Base-by-base conservation (phyloP, 2,329 filamentous ascomycete genomes). In the Aureobasidium mangrovei region DNA sequence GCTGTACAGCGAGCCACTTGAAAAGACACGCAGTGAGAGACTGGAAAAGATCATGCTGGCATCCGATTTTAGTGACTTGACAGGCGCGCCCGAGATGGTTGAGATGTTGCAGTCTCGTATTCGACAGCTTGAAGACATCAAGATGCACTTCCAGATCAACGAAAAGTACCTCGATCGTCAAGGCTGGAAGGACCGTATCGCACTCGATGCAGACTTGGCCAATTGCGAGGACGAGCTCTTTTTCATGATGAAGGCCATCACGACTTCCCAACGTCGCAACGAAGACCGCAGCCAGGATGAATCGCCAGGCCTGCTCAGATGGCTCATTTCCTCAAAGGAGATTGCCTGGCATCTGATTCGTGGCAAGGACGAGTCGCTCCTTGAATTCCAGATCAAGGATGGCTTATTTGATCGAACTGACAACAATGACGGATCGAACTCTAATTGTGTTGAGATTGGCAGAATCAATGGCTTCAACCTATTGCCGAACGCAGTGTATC, bases 201-300 rank as follows among this genome's bases (percentile, higher is more conserved):
- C 84, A n/a, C 78, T 99, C 41, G 93, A 98, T 66, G 85, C 87
- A 49, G 93, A 98, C 66, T 75, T 98, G 48, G 82, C 88, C 7
- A 83, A 83, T 24, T 96, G 89, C 64, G 93, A 97, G 68, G 93
- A 98, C 64, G 94, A 99, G 69, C 73, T 99, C 7, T 99, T 98
- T 77, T 98, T 98, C 73, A 87, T 98, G 76, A 97, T 98, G 93
- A 97, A 98, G 65, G 94, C 93, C 38, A 98, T 98, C 67, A 98
- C 93, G 1, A 94, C 90, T 2, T 94, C 91, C 4, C 93, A 98
- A 70, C 80, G 90, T 57, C 93, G 91, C 66, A 84, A 83, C 59
- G 83, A 86, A 49, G 89, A 95, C 57, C 80, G 80, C 44, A 70
- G 71, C 36, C 69, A 74, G 52, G 76, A 82, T 47, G 81, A 89